Percentiles rank a stretch among this genome's conserved stretches.
Evolutionary conservation across 352 stramenopile species (phyloP).

Genomic region (Globisporangium solare): DNA sequence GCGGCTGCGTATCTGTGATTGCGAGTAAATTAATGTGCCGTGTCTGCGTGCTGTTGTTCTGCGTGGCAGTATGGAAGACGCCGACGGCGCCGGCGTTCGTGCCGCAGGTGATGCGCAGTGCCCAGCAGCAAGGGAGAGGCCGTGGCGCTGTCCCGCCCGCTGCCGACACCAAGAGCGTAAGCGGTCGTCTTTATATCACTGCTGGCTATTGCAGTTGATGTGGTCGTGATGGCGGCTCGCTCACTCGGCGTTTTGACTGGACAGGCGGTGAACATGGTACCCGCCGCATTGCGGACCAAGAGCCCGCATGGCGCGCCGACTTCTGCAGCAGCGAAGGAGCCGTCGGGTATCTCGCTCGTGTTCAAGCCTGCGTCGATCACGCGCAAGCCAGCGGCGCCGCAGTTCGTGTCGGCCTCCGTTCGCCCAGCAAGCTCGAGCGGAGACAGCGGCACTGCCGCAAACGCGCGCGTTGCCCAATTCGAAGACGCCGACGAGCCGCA

Average conservation of each 20-base stretch:
- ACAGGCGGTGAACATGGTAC: constrained; percentile 46
- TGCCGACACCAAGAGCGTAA: constrained; percentile 19
- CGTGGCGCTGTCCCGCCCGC: not conserved
- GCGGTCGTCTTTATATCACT: constrained; percentile 12
- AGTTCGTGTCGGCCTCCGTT: not conserved
- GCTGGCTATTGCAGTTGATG: not conserved
- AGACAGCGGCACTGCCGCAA: not conserved
- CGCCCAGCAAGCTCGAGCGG: not conserved
- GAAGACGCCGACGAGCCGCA: constrained; percentile 6
- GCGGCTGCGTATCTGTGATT: not conserved
- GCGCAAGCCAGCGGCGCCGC: constrained; percentile 20
- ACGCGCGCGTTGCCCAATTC: not conserved
- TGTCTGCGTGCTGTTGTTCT: not conserved
- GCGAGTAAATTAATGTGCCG: not conserved
- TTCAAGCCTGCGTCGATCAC: constrained; percentile 57
- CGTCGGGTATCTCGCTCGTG: constrained; percentile 33
- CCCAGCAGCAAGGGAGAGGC: constrained; percentile 3
- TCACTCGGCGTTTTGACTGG: not conserved
- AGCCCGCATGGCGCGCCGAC: constrained; percentile 18
- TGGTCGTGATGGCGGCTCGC: not conserved
- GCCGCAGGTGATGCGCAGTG: constrained; percentile 27
- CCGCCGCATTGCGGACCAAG: constrained; percentile 39
- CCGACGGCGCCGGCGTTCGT: constrained; percentile 43
- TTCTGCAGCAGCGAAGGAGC: constrained; percentile 9
- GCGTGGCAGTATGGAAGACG: constrained; percentile 41